Base-by-base conservation (phyloP, 345 rosid genomes). In the Chamaenerion angustifolium region DNA sequence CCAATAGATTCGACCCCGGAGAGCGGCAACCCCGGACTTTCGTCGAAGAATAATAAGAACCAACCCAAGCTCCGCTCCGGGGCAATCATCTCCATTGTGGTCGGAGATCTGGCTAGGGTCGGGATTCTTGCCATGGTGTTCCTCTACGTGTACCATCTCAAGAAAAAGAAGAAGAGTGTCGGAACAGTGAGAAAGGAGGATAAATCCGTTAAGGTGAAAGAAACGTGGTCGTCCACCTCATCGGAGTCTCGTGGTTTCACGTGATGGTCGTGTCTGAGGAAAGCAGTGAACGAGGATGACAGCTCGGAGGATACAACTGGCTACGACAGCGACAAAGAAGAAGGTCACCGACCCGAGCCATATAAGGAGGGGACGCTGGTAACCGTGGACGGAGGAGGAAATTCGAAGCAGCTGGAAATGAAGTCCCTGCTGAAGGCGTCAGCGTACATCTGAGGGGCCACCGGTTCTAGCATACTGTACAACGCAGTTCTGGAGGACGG, bases 401-500 rank as follows among this genome's bases (percentile, higher is more conserved):
- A 75, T 60, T 78, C 71, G 58, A 75, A 71, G 53, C 66, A 72
- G 68, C 78, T 87, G 0, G 96, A 92, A 67, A 69, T 87, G 9
- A 95, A 92, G 51, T 72, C 78, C 3, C 68, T 92, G 52, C 87
- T 92, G 2, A 82, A 76, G 76, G 95, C 96, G 6, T 83, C 95
- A 0, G 95, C 97, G 13, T 87, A 84, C 49, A 92, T 84, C 23
- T 61, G 87, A 9, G 98, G 96, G 4, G 98, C 95, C 0, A 78
- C 93, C 15, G 98, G 98, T 21, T 87, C 93, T 16, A 82, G 96
- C 56, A 92, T 87, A 51, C 69, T 78, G 89, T 92, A 87, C 72
- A 92, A 87, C 68, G 93, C 90, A 12, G 93, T 92, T 48, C 85
- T 92, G 0, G 89, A 92, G 61, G 89, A 92, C 52, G 88, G 96